Evolutionary conservation across 1,139 yeast genomes (phyloP), one percentile per base, ranked within the genome.

Genomic region (Yarrowia galli): DNA sequence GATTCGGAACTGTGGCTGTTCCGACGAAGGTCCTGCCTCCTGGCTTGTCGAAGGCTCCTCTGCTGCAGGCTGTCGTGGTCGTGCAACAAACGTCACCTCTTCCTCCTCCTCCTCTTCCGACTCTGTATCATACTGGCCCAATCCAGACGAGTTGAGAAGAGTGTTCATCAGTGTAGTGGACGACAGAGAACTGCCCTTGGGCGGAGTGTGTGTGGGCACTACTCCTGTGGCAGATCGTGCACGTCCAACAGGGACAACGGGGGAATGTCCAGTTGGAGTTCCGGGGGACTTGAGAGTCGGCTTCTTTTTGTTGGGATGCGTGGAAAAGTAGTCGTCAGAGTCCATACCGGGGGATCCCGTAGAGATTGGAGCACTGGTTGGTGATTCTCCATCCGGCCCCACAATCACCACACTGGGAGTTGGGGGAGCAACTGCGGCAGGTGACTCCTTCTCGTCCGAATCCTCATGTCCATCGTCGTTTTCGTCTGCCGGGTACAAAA

Each of bases 401-500:
- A 53, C 28, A 43, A 38, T 68, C 25, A 60, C 56, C 22, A 63
- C 40, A 20, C 35, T 35, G 5, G 64, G 64, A 8, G 64, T 58
- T 3, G 18, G 32, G 32, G 32, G 36, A 16, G 35, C 45, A 3
- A 35, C 35, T 1, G 15, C 5, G 10, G 60, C n/a, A 28, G 32
- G 32, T 0, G 35, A 15, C 10, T 58, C 51, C 32, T 40, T 54
- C 18, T 54, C 64, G 32, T 43, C 54, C 22, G 53, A 48, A 4
- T 58, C 65, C 9, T 60, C 67, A 18, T 49, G 66, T 9, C 68
- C 69, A 20, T 48, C 48, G 32, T 68, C 68, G 25, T 69, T 70
- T 20, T 74, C 75, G 56, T 75, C 77, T 36, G 70, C 69, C 1
- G 78, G 75, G 51, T 72, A 72, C 40, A 74, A 71, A 12, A 75